Percentiles rank a stretch among this genome's conserved stretches.
Evolutionary conservation across 1,284 basidiomycete species (phyloP).

Genomic region (Leccinum cinnamomeum): DNA sequence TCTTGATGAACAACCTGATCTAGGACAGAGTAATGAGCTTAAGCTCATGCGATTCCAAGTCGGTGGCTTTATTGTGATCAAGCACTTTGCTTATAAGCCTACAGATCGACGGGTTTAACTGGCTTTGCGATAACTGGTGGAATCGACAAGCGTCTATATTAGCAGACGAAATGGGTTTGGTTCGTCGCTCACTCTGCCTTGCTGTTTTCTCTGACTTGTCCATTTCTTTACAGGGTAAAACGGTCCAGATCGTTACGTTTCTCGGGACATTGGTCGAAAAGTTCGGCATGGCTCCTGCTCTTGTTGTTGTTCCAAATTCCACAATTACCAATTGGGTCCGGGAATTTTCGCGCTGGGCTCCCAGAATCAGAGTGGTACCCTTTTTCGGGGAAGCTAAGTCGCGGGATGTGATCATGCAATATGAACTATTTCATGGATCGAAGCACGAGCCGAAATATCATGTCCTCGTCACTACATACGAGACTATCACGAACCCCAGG

Average conservation of each 20-base stretch:
- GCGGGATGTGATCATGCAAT: constrained; percentile 79
- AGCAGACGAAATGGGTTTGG: constrained; percentile 98
- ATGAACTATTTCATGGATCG: constrained; percentile 72
- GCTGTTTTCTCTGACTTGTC: constrained; percentile 8
- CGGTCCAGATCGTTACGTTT: constrained; percentile 89
- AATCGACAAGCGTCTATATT: constrained; percentile 86
- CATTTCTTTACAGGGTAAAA: constrained; percentile 68
- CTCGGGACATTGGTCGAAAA: constrained; percentile 71
- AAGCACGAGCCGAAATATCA: constrained; percentile 69
- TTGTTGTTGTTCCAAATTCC: constrained; percentile 94
- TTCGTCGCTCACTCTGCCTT: constrained; percentile 35
- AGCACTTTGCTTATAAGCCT: constrained; percentile 12
- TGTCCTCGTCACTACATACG: constrained; percentile 89
- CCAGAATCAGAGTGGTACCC: constrained; percentile 76
- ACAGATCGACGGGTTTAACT: constrained; percentile 90
- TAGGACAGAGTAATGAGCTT: constrained; percentile 61
- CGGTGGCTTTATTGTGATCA: constrained; percentile 10
- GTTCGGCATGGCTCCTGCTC: constrained; percentile 69
- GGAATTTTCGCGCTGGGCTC: constrained; percentile 94
- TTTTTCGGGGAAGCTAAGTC: constrained; percentile 80
- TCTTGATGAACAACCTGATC: constrained; percentile 47
- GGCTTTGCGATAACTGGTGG: constrained; percentile 91
- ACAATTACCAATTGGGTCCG: constrained; percentile 86
- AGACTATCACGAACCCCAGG: constrained; percentile 62
- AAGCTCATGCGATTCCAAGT: constrained; percentile 88